Base-by-base conservation (phyloP, 2,329 filamentous ascomycete genomes). In the Xylaria hypoxylon region DNA sequence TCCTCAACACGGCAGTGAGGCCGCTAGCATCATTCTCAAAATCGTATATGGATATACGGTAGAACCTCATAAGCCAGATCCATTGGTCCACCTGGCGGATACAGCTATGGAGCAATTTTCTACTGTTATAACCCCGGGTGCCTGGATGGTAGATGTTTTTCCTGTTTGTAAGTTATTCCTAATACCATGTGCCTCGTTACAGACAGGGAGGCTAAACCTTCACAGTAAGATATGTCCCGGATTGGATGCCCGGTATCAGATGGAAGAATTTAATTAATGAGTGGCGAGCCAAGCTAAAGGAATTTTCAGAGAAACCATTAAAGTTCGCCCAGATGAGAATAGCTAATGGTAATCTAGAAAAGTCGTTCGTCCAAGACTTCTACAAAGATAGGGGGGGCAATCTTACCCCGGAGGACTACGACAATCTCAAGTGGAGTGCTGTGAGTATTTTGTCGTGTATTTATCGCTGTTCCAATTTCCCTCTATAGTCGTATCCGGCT, bases 11-110 rank as follows among this genome's bases (percentile, higher is more conserved):
- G 15, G 22, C 19, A 71, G 62, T 56, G 78, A 75, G 70, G 73
- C 73, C 0, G 70, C 69, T 11, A 64, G 73, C 0, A 68, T 75
- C 3, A 71, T 78, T 22, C 66, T 77, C 1, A 73, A 74, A 7
- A 72, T 76, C 0, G 24, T 69, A 6, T 78, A 77, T 38, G 75
- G 74, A n/a, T 78, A 78, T 56, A 71, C 65, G 1, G 60, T 71
- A 5, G 69, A 75, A 11, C 50, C 71, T 11, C 52, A 71, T 6
- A 55, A 53, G n/a, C 31, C 47, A 2, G 76, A 78, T 24, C 71
- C 70, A 0, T 59, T 78, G 2, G 65, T 77, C 13, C 17, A 67
- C 1, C 28, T 73, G 6, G 68, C 65, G 19, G 67, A 71, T 22
- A 48, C 56, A 11, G 62, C 71, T 1, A 68, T 77, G 45, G 63